Evolutionary conservation across 129 eudicot species (phyloP).

Genomic region (Calendula officinalis): DNA sequence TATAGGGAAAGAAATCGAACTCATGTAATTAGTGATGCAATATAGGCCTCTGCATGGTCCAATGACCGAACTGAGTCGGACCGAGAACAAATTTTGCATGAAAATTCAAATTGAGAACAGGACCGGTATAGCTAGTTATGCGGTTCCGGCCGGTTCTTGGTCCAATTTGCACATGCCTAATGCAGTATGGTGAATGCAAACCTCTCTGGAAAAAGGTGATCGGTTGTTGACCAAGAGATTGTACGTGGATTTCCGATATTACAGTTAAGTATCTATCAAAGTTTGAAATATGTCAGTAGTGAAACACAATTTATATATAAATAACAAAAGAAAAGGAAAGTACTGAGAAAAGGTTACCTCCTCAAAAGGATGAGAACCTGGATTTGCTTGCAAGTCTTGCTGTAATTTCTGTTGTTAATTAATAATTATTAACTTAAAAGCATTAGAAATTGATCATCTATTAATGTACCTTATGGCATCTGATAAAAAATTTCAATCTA

Average conservation of each 20-base stretch:
- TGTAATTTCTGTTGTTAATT: constrained; percentile 57
- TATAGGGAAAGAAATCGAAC: not conserved
- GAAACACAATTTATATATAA: constrained; percentile 5
- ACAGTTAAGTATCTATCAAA: constrained; percentile 78
- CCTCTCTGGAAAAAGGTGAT: constrained; percentile 98
- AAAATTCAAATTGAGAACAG: too few species aligned
- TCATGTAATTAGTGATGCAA: not conserved
- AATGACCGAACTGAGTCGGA: too few species aligned
- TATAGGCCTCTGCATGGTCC: too few species aligned
- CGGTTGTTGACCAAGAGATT: constrained; percentile 95
- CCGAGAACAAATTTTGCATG: too few species aligned
- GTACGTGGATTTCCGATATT: constrained; percentile 99
- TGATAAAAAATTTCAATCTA: not conserved
- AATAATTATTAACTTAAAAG: too few species aligned
- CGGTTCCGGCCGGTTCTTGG: too few species aligned
- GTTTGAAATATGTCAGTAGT: not conserved
- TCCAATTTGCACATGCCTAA: too few species aligned
- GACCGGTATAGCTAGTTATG: too few species aligned
- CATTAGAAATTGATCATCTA: constrained; percentile 15
- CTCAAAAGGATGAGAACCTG: constrained; percentile 86
- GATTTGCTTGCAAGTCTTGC: constrained; percentile 67
- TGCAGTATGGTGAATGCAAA: constrained; percentile 16
- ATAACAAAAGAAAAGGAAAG: constrained; percentile 10
- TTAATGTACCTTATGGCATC: not conserved
- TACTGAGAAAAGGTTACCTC: constrained; percentile 51